Percentiles rank a stretch among this genome's conserved stretches.
Conservation (phyloP, 2,329 filamentous ascomycete genomes). For the Xylariaceae sp. region DNA sequence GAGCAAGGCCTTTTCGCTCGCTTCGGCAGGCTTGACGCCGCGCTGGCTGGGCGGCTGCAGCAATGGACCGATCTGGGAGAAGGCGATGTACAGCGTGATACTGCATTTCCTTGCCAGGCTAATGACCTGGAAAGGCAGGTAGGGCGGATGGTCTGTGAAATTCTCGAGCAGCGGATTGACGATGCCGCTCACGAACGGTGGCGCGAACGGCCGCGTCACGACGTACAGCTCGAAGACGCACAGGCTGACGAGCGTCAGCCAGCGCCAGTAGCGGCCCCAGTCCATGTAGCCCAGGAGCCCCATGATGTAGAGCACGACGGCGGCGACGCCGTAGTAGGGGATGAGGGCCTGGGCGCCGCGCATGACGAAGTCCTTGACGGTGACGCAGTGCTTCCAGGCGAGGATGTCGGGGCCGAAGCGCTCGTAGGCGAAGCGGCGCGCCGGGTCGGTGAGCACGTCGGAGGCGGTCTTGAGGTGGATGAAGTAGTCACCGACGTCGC, state of each 20-base stretch:
- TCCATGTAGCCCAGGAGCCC: slow-evolving; percentile 64
- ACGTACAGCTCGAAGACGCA: slow-evolving; percentile 54
- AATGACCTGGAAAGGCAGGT: slow-evolving; percentile 82
- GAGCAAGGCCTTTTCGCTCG: slow-evolving; percentile 42
- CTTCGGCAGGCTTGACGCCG: slow-evolving; percentile 13
- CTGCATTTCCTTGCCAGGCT: slow-evolving; percentile 69
- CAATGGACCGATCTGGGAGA: slow-evolving; percentile 74
- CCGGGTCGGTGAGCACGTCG: slow-evolving; percentile 75
- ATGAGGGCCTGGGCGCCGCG: slow-evolving; percentile 54
- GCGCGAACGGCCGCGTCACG: slow-evolving; percentile 50
- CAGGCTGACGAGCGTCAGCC: slow-evolving; percentile 51
- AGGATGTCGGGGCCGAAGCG: slow-evolving; percentile 74
- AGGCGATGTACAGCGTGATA: slow-evolving; percentile 76
- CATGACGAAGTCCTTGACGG: slow-evolving; percentile 68
- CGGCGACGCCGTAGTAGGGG: slow-evolving; percentile 58
- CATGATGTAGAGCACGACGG: slow-evolving; percentile 55
- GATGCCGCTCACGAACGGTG: slow-evolving; percentile 36
- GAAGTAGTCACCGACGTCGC: slow-evolving; percentile 51
- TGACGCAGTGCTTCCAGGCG: slow-evolving; percentile 58
- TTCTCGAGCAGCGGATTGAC: slow-evolving; percentile 41
- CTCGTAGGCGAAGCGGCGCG: slow-evolving; percentile 81
- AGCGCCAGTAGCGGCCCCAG: slow-evolving; percentile 63
- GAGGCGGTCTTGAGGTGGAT: slow-evolving; percentile 78
- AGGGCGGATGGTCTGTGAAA: slow-evolving; percentile 49
- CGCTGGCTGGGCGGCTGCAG: slow-evolving; percentile 34